Conservation (phyloP, 1,139 yeast genomes). For the Geotrichum citri-aurantii region DNA sequence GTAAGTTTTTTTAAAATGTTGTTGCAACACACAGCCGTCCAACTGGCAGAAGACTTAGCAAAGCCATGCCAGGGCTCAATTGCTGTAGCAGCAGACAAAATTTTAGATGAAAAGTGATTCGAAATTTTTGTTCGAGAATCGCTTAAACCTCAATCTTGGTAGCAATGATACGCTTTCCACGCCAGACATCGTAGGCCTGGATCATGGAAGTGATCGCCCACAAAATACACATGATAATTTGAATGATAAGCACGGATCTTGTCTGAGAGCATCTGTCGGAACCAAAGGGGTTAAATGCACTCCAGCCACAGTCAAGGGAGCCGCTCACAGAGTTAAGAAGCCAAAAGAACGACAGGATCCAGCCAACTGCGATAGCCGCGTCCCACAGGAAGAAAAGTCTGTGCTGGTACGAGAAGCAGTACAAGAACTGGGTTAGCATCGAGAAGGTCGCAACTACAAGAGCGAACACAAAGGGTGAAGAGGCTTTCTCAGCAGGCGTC, state of each 20-base stretch:
- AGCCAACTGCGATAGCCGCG: conserved; percentile 26
- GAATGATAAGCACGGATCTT: conserved; percentile 30
- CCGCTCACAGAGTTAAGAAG: conserved; percentile 25
- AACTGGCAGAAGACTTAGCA: too few relatives aligned
- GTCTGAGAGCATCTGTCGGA: conserved; percentile 31
- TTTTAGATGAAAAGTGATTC: neutral
- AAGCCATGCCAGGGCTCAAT: neutral
- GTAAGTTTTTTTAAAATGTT: too few relatives aligned
- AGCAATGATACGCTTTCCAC: conserved; percentile 13
- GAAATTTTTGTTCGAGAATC: neutral
- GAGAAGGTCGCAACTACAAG: conserved; percentile 29
- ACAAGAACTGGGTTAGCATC: conserved; percentile 31
- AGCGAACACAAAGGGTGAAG: conserved; percentile 30
- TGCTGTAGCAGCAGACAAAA: too few relatives aligned
- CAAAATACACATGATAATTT: conserved; percentile 27
- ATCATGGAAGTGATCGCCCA: conserved; percentile 30
- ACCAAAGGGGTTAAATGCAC: conserved; percentile 34
- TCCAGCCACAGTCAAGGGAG: conserved; percentile 29
- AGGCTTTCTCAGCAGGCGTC: conserved; percentile 22
- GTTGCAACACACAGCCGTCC: too few relatives aligned
- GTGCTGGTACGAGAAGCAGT: conserved; percentile 30
- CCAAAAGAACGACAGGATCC: conserved; percentile 33
- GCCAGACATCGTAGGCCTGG: conserved; percentile 18
- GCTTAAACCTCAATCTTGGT: conserved; percentile 13
- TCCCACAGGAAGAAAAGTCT: conserved; percentile 30